phyloP scores from a whole-genome alignment of 1,284 basidiomycete genomes.

The Pulveroboletus sp. region DNA sequence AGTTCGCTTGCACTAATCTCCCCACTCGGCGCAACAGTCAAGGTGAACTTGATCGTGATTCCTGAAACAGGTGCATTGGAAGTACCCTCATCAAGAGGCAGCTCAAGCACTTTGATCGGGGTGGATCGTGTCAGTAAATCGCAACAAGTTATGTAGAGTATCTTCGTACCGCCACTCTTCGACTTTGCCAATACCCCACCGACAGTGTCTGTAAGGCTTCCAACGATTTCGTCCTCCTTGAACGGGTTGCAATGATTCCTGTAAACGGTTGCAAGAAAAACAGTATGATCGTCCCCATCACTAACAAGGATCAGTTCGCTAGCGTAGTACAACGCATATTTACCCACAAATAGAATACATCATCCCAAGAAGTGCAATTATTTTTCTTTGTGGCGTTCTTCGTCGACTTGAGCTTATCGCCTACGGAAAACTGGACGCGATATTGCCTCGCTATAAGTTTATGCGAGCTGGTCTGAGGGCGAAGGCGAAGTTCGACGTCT shows the following conservation, averaged over 20 bases:
- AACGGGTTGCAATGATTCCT: not conserved
- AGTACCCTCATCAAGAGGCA: conserved; percentile 3
- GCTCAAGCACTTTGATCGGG: conserved; percentile 19
- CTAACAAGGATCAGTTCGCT: not conserved
- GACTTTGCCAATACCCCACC: conserved; percentile 10
- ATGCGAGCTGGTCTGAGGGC: too few species aligned
- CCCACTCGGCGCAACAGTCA: not conserved
- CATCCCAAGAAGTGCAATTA: not conserved
- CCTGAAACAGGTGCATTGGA: not conserved
- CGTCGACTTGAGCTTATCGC: not conserved
- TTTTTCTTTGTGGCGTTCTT: not conserved
- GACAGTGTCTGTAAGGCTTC: not conserved
- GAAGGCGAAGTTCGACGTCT: conserved; percentile 3
- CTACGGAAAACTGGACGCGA: not conserved
- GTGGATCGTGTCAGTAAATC: not conserved
- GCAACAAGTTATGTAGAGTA: not conserved
- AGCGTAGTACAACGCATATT: not conserved
- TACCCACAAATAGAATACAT: conserved; percentile 7
- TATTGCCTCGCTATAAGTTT: not conserved
- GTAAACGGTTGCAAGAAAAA: not conserved
- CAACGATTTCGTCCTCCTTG: not conserved
- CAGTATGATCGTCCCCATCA: not conserved
- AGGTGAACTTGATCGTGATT: conserved; percentile 19
- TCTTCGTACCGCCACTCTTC: conserved; percentile 21
- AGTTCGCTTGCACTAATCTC: not conserved